phyloP scores from a whole-genome alignment of 2,329 filamentous ascomycete genomes.

The Calonectria pauciramosa region DNA sequence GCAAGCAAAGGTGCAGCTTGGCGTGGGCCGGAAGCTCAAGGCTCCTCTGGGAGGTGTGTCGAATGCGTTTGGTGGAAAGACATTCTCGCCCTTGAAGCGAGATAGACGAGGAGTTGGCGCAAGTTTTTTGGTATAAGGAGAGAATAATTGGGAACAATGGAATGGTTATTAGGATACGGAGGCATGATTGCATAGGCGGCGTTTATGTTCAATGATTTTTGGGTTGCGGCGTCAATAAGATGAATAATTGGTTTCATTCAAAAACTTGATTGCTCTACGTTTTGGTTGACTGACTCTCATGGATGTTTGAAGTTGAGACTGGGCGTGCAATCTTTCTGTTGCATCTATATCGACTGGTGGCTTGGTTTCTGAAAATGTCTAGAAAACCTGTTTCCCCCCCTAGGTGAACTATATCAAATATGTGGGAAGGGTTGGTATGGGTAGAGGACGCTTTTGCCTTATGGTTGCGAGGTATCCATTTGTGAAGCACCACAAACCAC shows the following conservation, averaged over 20 bases:
- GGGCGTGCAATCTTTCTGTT: neutral
- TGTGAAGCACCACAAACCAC: too few relatives aligned
- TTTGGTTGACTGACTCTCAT: neutral
- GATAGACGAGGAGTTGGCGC: constrained; percentile 74
- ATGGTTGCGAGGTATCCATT: too few relatives aligned
- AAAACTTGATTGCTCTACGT: neutral
- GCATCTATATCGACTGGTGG: neutral
- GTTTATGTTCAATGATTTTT: constrained; percentile 28
- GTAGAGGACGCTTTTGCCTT: neutral
- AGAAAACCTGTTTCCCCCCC: neutral
- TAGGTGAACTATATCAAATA: neutral
- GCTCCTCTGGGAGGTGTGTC: constrained; percentile 56
- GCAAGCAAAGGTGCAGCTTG: constrained; percentile 51
- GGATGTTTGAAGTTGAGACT: neutral
- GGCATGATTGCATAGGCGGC: constrained; percentile 34
- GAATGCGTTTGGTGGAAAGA: constrained; percentile 63
- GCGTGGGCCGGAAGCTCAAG: constrained; percentile 47
- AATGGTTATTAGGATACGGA: neutral
- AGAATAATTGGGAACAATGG: neutral
- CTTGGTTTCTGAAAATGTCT: neutral
- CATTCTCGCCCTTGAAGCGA: constrained; percentile 81
- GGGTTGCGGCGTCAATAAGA: neutral
- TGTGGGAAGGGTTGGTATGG: neutral
- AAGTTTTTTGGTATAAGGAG: constrained; percentile 66
- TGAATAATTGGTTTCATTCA: neutral